Evolutionary conservation across 805 yeast species (phyloP), one percentile per base, ranked within the genome.

Genomic region (Wickerhamiella kurtzmanii): DNA sequence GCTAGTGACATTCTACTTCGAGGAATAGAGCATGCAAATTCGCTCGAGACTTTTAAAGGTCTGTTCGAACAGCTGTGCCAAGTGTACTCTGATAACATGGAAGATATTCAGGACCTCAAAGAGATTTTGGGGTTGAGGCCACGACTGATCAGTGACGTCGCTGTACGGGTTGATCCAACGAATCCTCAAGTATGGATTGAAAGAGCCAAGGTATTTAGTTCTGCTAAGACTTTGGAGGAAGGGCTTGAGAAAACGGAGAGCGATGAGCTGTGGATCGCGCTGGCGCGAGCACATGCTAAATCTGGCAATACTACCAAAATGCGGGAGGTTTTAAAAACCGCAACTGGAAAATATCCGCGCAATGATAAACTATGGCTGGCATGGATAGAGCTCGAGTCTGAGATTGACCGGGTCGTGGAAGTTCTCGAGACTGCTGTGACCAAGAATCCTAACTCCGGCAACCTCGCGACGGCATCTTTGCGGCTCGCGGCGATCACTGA

Each of bases 131-230:
- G 72, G n/a, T 58, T 72, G 13, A 70, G 92, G 52, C 70, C 74
- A 1, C 60, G 81, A 28, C 59, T 79, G 40, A 54, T 82, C 11
- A 85, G 75, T 57, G 94, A 85, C 56, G 76, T 85, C 22, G 67
- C 74, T 49, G 55, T 87, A 3, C 69, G 82, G 38, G 80, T 76
- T 53, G 73, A 79, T 55, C 66, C 74, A 1, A 74, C 84, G 56
- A 72, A 75, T 49, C 74, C 83, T 3, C 72, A 69, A 22, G 72
- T 71, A 45, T 89, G 96, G 96, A 61, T 78, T 38, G 74, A 74
- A 44, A 68, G 94, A 46, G 69, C 77, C 0, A 64, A 66, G 0
- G 52, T 81, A 1, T 70, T 68, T 52, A 19, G 39, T 17, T 69
- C 16, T 56, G 65, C 2, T 59, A 64, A 3, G 56, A 55, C 2